Conservation (phyloP, 179 eudicot genomes). For the Spergularia azorica region DNA sequence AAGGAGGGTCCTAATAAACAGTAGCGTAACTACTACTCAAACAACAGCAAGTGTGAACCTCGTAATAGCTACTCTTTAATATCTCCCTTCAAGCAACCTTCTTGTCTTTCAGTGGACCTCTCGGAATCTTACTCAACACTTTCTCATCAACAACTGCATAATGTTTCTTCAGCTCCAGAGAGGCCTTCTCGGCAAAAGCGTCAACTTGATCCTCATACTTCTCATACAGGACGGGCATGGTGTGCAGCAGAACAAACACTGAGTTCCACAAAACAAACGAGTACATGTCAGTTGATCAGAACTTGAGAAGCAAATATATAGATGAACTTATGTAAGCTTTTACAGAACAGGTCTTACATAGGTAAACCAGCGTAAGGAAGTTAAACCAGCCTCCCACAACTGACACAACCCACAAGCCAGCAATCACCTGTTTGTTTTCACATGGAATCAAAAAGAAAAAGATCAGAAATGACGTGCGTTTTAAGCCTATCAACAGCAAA, state of each 20-base stretch:
- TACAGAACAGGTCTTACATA: constrained; percentile 41
- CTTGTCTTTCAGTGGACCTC: constrained; percentile 33
- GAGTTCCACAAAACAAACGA: constrained; percentile 14
- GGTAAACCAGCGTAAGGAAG: constrained; percentile 68
- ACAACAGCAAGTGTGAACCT: constrained; percentile 20
- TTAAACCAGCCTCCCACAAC: constrained; percentile 64
- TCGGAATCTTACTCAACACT: constrained; percentile 62
- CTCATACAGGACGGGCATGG: constrained; percentile 70
- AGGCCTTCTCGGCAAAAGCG: constrained; percentile 53
- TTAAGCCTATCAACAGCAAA: neutral
- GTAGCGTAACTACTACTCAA: constrained; percentile 20
- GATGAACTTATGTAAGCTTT: neutral
- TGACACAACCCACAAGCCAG: constrained; percentile 61
- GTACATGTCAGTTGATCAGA: neutral
- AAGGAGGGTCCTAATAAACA: constrained; percentile 22
- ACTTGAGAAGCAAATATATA: neutral
- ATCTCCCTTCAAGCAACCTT: constrained; percentile 29
- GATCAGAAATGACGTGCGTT: neutral
- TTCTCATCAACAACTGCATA: constrained; percentile 56
- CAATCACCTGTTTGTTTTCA: constrained; percentile 46
- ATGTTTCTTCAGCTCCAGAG: constrained; percentile 52
- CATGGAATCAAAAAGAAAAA: neutral
- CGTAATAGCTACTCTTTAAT: constrained; percentile 16
- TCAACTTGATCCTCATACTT: constrained; percentile 77
- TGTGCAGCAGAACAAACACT: constrained; percentile 64